Conservation (phyloP, 2,329 filamentous ascomycete species). For the Neofusicoccum kwambonambiense region DNA sequence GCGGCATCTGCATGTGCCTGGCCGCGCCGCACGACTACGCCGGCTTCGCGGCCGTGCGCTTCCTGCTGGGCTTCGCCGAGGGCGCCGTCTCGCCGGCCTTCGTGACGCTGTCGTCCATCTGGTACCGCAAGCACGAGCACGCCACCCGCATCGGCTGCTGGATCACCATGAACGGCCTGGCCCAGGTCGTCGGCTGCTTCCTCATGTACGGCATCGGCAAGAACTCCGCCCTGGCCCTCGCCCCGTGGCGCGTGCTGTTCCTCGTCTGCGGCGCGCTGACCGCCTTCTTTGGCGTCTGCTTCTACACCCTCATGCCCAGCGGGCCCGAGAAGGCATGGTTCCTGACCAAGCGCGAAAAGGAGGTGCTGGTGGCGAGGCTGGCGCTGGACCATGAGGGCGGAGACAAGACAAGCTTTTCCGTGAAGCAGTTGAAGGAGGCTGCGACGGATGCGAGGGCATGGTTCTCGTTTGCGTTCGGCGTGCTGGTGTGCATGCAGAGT, state of each 20-base stretch:
- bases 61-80: slow-evolving; percentile 69
- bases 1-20: slow-evolving; percentile 46
- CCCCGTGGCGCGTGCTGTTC: slow-evolving; percentile 40
- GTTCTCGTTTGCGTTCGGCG: slow-evolving; percentile 47
- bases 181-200: slow-evolving; percentile 47
- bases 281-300: slow-evolving; percentile 31
- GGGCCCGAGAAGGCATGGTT: slow-evolving; percentile 52
- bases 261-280: slow-evolving; percentile 39
- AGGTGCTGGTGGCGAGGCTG: slow-evolving; percentile 41
- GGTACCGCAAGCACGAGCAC: slow-evolving; percentile 36
- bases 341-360: slow-evolving; percentile 43
- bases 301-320: slow-evolving; percentile 49
- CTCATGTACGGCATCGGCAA: slow-evolving; percentile 55
- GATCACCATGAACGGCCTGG: slow-evolving; percentile 49
- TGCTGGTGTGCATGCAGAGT: slow-evolving; percentile 48
- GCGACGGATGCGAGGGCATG: slow-evolving; percentile 46
- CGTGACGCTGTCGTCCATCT: slow-evolving; percentile 56
- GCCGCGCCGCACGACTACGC: slow-evolving; percentile 43
- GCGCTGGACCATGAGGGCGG: slow-evolving; percentile 41
- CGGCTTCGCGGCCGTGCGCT: slow-evolving; percentile 53
- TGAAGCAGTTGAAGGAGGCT: slow-evolving; percentile 46
- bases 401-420: slow-evolving; percentile 47
- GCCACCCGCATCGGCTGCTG: slow-evolving; percentile 38
- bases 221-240: slow-evolving; percentile 31
- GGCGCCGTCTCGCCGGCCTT: slow-evolving; percentile 54